Evolutionary conservation across 2,329 filamentous ascomycete genomes (phyloP).

Genomic region (Onygena corvina): DNA sequence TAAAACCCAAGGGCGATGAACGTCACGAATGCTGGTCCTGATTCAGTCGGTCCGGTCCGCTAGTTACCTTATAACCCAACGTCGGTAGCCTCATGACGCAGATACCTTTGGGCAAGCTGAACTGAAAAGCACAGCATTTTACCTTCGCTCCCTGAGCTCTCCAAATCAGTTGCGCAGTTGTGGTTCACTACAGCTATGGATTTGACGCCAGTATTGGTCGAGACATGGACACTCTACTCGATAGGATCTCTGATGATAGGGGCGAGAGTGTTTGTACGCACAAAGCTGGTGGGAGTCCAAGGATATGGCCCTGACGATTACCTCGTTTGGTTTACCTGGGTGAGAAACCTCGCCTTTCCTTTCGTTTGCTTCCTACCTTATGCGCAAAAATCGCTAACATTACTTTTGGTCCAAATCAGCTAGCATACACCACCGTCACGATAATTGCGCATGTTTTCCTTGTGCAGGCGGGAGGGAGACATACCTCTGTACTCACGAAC

Average conservation of each 20-base stretch:
- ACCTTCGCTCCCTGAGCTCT: background rate
- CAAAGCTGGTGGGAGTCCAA: conserved; percentile 24
- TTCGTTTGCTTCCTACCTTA: background rate
- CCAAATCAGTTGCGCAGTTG: background rate
- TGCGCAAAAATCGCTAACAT: background rate
- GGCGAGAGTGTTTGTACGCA: conserved; percentile 25
- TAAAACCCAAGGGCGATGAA: background rate
- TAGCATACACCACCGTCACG: conserved; percentile 17
- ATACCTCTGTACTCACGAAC: conserved; percentile 18
- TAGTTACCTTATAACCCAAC: too few relatives aligned
- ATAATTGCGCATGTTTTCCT: conserved; percentile 21
- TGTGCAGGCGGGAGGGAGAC: conserved; percentile 21
- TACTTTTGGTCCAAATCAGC: conserved; percentile 3
- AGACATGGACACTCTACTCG: conserved; percentile 31
- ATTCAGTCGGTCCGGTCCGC: background rate
- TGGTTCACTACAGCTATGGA: background rate
- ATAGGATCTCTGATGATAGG: conserved; percentile 25
- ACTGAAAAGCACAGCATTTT: background rate
- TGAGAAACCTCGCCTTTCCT: conserved; percentile 13
- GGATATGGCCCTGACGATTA: conserved; percentile 29
- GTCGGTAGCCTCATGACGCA: background rate
- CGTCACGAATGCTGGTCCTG: background rate
- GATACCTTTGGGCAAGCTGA: background rate
- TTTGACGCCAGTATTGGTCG: conserved; percentile 15
- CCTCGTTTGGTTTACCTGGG: conserved; percentile 23